These are phyloP conservation scores for Phanerochaete sordida DNA, from an alignment of 768 basidiomycete species.

Conservation along the genomic window DNA sequence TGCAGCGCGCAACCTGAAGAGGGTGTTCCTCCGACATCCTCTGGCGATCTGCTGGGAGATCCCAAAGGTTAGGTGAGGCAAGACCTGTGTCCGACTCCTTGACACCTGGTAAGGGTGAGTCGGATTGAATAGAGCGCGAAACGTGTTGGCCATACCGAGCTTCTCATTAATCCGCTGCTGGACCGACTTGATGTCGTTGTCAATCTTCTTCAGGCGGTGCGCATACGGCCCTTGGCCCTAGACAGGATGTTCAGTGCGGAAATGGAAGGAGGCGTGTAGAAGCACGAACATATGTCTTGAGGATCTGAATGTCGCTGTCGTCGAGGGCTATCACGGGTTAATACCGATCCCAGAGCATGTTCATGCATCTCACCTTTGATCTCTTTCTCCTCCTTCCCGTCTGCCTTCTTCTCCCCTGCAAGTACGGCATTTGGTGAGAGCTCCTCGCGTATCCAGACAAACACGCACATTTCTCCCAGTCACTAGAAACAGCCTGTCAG, in stretches of 20 bases:
- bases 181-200: slow-evolving; percentile 90
- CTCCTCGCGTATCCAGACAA: not conserved
- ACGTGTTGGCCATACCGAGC: slow-evolving; percentile 52
- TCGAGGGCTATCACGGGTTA: slow-evolving; percentile 65
- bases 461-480: slow-evolving; percentile 96
- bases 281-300: slow-evolving; percentile 88
- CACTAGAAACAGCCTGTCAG: slow-evolving; percentile 44
- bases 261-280: slow-evolving; percentile 1
- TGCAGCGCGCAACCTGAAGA: slow-evolving; percentile 95
- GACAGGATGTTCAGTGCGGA: not conserved
- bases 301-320: slow-evolving; percentile 97
- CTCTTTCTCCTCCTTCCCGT: slow-evolving; percentile 91
- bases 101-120: slow-evolving; percentile 51
- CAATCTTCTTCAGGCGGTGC: slow-evolving; percentile 79
- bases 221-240: slow-evolving; percentile 99
- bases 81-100: slow-evolving; percentile 99
- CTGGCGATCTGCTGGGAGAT: slow-evolving; percentile 87
- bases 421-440: not conserved
- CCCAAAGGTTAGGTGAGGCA: slow-evolving; percentile 96
- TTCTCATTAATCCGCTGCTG: slow-evolving; percentile 98
- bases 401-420: slow-evolving; percentile 79
- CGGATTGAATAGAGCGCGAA: not conserved
- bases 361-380: slow-evolving; percentile 39
- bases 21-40: slow-evolving; percentile 93
- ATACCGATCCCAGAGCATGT: not conserved